Base-by-base conservation (phyloP, 108 stramenopile genomes). In the Poteriospumella lacustris region DNA sequence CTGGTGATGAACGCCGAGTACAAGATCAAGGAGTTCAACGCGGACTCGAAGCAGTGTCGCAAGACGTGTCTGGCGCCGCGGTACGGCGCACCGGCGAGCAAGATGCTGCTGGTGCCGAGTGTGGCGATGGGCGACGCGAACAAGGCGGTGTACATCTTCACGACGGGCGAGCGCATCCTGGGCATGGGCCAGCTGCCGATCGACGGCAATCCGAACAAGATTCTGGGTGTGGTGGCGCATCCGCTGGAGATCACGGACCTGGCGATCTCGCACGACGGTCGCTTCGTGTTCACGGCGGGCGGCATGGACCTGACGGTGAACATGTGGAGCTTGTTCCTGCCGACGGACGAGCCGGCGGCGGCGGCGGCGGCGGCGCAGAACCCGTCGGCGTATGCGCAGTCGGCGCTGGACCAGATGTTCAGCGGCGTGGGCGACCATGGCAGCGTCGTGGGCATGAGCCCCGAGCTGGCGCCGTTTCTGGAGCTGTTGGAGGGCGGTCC, bases 141-240 rank as follows among this genome's bases (percentile, higher is more conserved):
- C 33, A 47, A 47, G 9, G 42, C 36, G 43, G 29, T 2, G 34
- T 84, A 83, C 64, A 68, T 59, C 9, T 84, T 80, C 34, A 59
- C 81, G 15, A 84, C 84, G 0, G 31, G 31, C 34, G 76, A 83
- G 15, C 78, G 78, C 70, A 80, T 84, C 28, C 79, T 84, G 24
- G 82, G 82, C 9, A 33, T n/a, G 3, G 58, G 75, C 9, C 58
- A 80, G 69, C 39, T 88, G 1, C 89, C 89, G 0, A 44, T 89
- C 33, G 87, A 87, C 76, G 89, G 89, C 0, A 77, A 89, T 60
- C 86, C 87, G 2, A 41, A 59, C 75, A 80, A 82, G 58, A 68
- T 62, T 24, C 80, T 87, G 86, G 89, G 88, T 26, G 68, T 88
- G n/a, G 85, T 89, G 26, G 89, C 89, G 24, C 89, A 89, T 44